Percentiles rank a stretch among this genome's conserved stretches.
Conservation (phyloP, 805 yeast species). For the Kluyveromyces aestuarii region DNA sequence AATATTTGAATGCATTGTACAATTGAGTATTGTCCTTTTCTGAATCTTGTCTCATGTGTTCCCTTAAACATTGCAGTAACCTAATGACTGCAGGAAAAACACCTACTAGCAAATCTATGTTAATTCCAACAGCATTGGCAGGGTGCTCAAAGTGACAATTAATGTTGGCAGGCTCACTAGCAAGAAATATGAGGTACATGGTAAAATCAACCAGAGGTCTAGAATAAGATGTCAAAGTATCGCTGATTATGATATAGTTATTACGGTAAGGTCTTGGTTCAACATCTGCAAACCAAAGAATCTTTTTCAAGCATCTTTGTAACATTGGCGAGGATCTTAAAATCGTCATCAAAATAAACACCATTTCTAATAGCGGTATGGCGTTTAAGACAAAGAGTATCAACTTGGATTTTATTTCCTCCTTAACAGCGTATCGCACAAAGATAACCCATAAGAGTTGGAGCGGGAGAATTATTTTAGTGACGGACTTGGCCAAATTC, state of each 20-base stretch:
- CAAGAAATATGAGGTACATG: constrained; percentile 42
- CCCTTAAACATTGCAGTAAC: constrained; percentile 72
- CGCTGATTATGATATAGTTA: constrained; percentile 70
- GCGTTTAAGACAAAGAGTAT: constrained; percentile 26
- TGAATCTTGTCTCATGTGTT: constrained; percentile 41
- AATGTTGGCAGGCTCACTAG: constrained; percentile 18
- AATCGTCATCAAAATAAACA: constrained; percentile 22
- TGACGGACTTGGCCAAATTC: constrained; percentile 14
- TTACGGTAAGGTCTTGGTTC: constrained; percentile 32
- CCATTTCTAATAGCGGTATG: constrained; percentile 30
- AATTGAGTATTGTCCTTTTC: constrained; percentile 43
- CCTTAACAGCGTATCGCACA: constrained; percentile 19
- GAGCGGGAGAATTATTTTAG: constrained; percentile 20
- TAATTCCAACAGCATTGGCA: constrained; percentile 3
- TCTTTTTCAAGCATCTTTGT: constrained; percentile 11
- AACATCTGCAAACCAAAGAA: constrained; percentile 24
- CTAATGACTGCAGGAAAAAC: constrained; percentile 64
- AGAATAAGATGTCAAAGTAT: constrained; percentile 74
- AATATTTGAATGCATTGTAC: constrained; percentile 67
- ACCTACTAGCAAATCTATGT: constrained; percentile 25
- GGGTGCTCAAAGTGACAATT: constrained; percentile 2
- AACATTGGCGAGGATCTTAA: constrained; percentile 5
- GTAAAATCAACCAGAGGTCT: constrained; percentile 67
- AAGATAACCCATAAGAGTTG: constrained; percentile 7
- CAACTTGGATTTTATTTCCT: constrained; percentile 15